Base-by-base conservation (phyloP, 192 early-diverging fungal species). In the Chytriomyces sp. region DNA sequence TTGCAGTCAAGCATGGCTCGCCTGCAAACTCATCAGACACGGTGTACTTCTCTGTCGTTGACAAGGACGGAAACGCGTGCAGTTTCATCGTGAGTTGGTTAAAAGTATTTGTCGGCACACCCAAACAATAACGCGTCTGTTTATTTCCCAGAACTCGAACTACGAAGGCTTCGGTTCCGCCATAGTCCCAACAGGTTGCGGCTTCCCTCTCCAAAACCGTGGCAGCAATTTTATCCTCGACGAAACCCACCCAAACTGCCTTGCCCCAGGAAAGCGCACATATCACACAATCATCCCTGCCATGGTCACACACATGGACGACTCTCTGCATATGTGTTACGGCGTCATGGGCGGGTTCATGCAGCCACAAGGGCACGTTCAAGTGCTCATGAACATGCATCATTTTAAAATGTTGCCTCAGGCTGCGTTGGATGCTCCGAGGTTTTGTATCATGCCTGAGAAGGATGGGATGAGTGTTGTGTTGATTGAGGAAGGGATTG, bases 341-440 rank as follows among this genome's bases (percentile, higher is more conserved):
- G 91, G 91, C 23, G 83, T 86, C 60, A 93, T 94, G 92, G 93
- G 93, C 53, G 91, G 86, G 5, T 92, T 87, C 78, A 91, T 91
- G 86, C 93, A 94, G 80, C 93, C 93, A 20, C 93, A 95, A 81
- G 93, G 92, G n/a, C 92, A 95, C 57, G 76, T 93, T 3, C 93
- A 95, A 82, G 89, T 93, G 7, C 80, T 95, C 66, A 64, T 94
- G 45, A 92, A 93, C 68, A 79, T 91, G 23, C 64, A 89, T 61
- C 83, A 86, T 68, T 88, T 87, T 62, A 79, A 82, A 7, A 84
- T 86, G 76, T 82, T 83, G 49, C 87, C 89, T 47, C 93, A 95
- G 77, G 78, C 74, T 5, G 89, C 91, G 10, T 78, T 95, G 13
- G 93, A 95, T 77, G 72, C 83, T 3, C 91, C 91, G 60, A 83